Base-by-base conservation (phyloP, 1,284 basidiomycete species). In the Puccinia coronata region DNA sequence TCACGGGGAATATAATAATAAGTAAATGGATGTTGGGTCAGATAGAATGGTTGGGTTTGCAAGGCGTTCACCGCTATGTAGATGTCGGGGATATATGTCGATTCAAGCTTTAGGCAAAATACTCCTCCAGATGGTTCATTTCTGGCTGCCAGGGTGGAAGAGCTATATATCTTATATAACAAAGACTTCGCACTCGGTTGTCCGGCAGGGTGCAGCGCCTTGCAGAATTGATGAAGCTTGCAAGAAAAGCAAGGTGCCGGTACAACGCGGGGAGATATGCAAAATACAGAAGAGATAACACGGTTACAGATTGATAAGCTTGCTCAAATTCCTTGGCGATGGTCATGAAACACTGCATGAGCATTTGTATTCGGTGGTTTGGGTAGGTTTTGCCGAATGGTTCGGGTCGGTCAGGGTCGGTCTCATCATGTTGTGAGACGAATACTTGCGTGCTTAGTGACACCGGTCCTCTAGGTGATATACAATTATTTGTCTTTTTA, bases 191-290 rank as follows among this genome's bases (percentile, higher is more conserved):
- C 39, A 47, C 63, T 67, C 63, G 63, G 63, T 67, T 31, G 63
- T 39, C 41, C 39, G n/a, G n/a, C n/a, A n/a, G 36, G 61, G 20
- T n/a, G 55, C 41, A 47, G 39, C 16, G 63, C 63, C 6, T 8
- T 6, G 8, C 16, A 43, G 43, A 8, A 43, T 16, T 43, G 16
- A 43, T 8, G 6, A 43, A 16, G 8, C 23, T 36, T 25, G 59
- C 41, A 67, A n/a, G 18, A 16, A 43, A 16, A 16, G 63, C 63
- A 43, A 9, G n/a, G 39, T 47, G 36, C 41, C 63, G 63, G n/a
- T 47, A 67, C 41, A 67, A 47, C 63, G 63, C 63, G 63, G 63
- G 63, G 41, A 67, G 9, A 67, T 28, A 67, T 67, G n/a, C n/a
- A n/a, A n/a, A n/a, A n/a, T n/a, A n/a, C n/a, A n/a, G n/a, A n/a